Evolutionary conservation across 805 yeast genomes (phyloP).

Genomic region (Barnettozyma botsteinii): DNA sequence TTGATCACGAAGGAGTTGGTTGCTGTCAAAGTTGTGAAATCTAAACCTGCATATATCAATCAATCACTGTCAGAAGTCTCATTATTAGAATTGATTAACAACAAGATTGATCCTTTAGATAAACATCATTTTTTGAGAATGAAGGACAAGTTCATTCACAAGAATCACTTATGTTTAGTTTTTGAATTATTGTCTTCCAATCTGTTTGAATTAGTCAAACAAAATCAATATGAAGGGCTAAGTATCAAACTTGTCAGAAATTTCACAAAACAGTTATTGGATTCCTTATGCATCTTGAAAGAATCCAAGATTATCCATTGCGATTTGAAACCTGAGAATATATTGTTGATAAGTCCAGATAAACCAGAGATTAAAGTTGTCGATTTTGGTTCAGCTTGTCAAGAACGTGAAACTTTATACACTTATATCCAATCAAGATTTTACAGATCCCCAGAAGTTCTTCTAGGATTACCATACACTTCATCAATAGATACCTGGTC

Average conservation of each 20-base stretch:
- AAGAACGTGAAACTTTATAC: slow-evolving; percentile 81
- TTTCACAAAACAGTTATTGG: slow-evolving; percentile 75
- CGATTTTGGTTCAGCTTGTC: slow-evolving; percentile 95
- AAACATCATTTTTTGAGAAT: slow-evolving; percentile 71
- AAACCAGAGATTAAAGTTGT: slow-evolving; percentile 71
- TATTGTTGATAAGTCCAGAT: slow-evolving; percentile 71
- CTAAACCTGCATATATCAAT: slow-evolving; percentile 83
- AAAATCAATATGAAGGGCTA: slow-evolving; percentile 89
- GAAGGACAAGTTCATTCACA: slow-evolving; percentile 86
- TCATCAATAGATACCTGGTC: slow-evolving; percentile 98
- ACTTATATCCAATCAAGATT: slow-evolving; percentile 91
- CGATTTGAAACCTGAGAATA: slow-evolving; percentile 95
- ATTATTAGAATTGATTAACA: slow-evolving; percentile 74
- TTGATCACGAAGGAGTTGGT: slow-evolving; percentile 63
- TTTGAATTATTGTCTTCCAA: slow-evolving; percentile 87
- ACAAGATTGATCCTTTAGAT: slow-evolving; percentile 61
- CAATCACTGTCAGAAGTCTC: slow-evolving; percentile 90
- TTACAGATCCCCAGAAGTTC: slow-evolving; percentile 92
- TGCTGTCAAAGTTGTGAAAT: slow-evolving; percentile 92
- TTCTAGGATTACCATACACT: slow-evolving; percentile 86
- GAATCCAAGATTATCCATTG: slow-evolving; percentile 87
- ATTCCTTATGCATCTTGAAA: slow-evolving; percentile 74
- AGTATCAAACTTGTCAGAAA: slow-evolving; percentile 71
- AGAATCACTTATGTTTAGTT: slow-evolving; percentile 87
- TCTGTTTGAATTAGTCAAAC: slow-evolving; percentile 83